phyloP scores from a whole-genome alignment of 1,139 yeast genomes.

The Blastobotrys niveus region DNA sequence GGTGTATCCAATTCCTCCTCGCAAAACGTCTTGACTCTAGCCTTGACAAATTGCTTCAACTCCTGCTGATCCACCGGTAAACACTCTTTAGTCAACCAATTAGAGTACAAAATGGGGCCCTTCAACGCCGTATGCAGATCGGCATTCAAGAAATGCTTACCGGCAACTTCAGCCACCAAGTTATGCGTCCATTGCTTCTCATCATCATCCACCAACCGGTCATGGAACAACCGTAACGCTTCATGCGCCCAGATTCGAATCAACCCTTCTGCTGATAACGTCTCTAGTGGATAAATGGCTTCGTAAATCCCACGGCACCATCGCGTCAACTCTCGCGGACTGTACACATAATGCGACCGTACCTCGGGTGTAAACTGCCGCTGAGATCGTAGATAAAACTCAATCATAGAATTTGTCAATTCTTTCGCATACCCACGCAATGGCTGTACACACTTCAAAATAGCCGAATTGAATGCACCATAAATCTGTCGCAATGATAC shows the following conservation, averaged over 20 bases:
- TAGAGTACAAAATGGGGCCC: slow-evolving; percentile 58
- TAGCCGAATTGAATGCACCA: slow-evolving; percentile 49
- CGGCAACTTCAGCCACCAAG: slow-evolving; percentile 40
- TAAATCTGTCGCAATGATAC: slow-evolving; percentile 66
- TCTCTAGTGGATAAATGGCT: slow-evolving; percentile 43
- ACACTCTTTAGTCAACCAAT: slow-evolving; percentile 68
- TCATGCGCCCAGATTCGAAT: slow-evolving; percentile 78
- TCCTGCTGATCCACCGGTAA: slow-evolving; percentile 49
- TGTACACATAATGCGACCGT: slow-evolving; percentile 60
- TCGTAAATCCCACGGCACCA: slow-evolving; percentile 77
- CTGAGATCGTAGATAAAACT: slow-evolving; percentile 49
- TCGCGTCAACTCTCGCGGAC: slow-evolving; percentile 88
- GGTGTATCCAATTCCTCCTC: slow-evolving; percentile 62
- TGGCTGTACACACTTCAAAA: slow-evolving; percentile 59
- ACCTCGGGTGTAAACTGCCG: slow-evolving; percentile 38
- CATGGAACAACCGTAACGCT: slow-evolving; percentile 69
- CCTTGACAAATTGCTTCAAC: slow-evolving; percentile 51
- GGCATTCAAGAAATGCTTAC: slow-evolving; percentile 44
- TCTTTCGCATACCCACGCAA: slow-evolving; percentile 49
- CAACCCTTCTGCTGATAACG: slow-evolving; percentile 41
- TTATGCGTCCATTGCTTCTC: slow-evolving; percentile 52
- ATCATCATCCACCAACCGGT: slow-evolving; percentile 49
- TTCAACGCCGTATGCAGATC: slow-evolving; percentile 38
- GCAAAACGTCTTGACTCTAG: slow-evolving; percentile 63
- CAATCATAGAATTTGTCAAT: slow-evolving; percentile 63